Percentiles rank a stretch among this genome's conserved stretches.
Conservation (phyloP, 176 grass and related monocot genomes). For the Thalia dealbata region DNA sequence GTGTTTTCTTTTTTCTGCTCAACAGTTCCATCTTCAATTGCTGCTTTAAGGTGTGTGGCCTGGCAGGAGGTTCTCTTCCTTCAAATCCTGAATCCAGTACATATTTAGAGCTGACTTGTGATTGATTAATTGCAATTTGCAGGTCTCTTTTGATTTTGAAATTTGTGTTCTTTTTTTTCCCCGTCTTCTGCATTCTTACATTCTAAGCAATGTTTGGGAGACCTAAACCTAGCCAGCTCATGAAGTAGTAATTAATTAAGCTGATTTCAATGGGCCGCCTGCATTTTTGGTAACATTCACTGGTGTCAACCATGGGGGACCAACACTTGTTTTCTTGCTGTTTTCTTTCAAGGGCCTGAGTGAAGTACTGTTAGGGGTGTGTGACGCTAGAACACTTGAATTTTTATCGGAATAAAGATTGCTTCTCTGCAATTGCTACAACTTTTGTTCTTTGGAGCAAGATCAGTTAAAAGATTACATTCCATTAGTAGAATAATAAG, state of each 20-base stretch:
- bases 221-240: not conserved
- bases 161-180: not conserved
- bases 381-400: too few relatives aligned
- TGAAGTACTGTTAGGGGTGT: too few relatives aligned
- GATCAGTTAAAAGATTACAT: not conserved
- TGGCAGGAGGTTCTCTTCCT: too few relatives aligned
- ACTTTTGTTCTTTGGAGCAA: not conserved
- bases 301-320: too few relatives aligned
- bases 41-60: not conserved
- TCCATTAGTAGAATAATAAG: not conserved
- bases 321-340: too few relatives aligned
- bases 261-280: not conserved
- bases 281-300: too few relatives aligned
- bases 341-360: too few relatives aligned
- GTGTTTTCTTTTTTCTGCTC: not conserved
- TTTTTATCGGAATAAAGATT: too few relatives aligned
- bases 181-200: not conserved
- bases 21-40: not conserved
- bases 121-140: not conserved
- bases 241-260: not conserved
- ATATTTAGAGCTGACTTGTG: not conserved
- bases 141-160: not conserved
- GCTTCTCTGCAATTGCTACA: too few relatives aligned
- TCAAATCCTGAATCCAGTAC: not conserved
- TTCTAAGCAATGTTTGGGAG: not conserved